Base-by-base conservation (phyloP, 768 basidiomycete genomes). In the Calvatia gigantea region DNA sequence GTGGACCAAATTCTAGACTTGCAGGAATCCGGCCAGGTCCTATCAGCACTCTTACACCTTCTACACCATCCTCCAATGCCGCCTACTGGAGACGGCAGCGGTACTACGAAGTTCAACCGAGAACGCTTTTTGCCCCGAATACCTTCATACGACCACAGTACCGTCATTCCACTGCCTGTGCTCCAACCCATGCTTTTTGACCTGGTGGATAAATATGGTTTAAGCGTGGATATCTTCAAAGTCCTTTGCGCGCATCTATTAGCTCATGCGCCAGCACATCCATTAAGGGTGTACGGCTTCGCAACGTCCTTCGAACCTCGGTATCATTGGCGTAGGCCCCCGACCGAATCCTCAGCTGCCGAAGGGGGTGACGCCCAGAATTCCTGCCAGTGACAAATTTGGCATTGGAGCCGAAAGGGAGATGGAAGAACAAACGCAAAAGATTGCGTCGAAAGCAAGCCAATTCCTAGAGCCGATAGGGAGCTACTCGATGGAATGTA, bases 141-240 rank as follows among this genome's bases (percentile, higher is more conserved):
- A 49, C 54, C 46, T 21, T 33, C 39, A 29, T 78, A 77, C 60
- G 72, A 79, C 60, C 65, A 69, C 29, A 65, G 70, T 0, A 75
- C 81, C 9, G 69, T 83, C 35, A 83, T 89, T 41, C 88, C 88
- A 1, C 73, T 85, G 8, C 87, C 87, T 19, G 67, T 89, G 15
- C 77, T 89, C 35, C 74, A 69, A 12, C 68, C 81, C 12, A 61
- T 76, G 44, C 71, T 89, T 59, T 77, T 84, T 63, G 69, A 64
- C 42, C 71, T 89, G 38, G 80, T 75, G 31, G 88, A 89, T 68
- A 89, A 90, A 65, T 89, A 89, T 61, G 73, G 72, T 3, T 71
- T 89, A 19, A 72, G 77, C 28, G 74, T 75, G 7, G 59, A 73
- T 4, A 73, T 83, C 44, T 62, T 75, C 51, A 64, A 67, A 2